Evolutionary conservation across 257 asterid species (phyloP), one percentile per base, ranked within the genome.

Genomic region (Plantago elongata): DNA sequence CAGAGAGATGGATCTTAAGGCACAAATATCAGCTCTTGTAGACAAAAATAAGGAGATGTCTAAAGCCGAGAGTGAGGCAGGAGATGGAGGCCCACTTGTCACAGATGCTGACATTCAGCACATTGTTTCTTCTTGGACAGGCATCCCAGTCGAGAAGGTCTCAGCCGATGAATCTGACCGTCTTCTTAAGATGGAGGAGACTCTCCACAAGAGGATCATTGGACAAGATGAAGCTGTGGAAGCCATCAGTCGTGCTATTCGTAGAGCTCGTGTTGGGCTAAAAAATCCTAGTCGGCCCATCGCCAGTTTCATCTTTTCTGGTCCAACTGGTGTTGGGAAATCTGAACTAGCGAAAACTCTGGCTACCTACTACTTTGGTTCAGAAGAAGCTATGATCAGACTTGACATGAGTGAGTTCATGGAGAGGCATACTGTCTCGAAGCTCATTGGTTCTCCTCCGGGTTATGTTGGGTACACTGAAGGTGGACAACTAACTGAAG

Each of bases 261-360:
- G 95, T 0, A 87, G 97, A 38, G 90, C 96, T 48, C 91, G 97
- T 65, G 94, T 88, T 11, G 97, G 97, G 52, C 83, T 90, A 45
- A 84, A 82, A 68, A 87, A 88, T 34, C 95, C 98, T 14, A 77
- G 78, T 65, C 78, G 96, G 13, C 98, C 97, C 9, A 79, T 85
- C 7, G 96, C 97, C n/a, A 87, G 89, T 71, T 85, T 90, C 79
- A 78, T 87, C 77, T 90, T 90, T 37, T 84, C 90, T 0, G 97
- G 97, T 29, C 97, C 97, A 38, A 87, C 96, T 8, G 97, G 94
- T n/a, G 96, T 87, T 2, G 97, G 97, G 38, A 90, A 90, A 62
- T 85, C 97, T 1, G 91, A 87, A 66, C 80, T 88, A 0, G 96
- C 96, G 0, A 90, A 90, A 65, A 62, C 94, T 3, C 58, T 90